phyloP scores from a whole-genome alignment of 306 rosid genomes.

The Pterocarpus santalinus region DNA sequence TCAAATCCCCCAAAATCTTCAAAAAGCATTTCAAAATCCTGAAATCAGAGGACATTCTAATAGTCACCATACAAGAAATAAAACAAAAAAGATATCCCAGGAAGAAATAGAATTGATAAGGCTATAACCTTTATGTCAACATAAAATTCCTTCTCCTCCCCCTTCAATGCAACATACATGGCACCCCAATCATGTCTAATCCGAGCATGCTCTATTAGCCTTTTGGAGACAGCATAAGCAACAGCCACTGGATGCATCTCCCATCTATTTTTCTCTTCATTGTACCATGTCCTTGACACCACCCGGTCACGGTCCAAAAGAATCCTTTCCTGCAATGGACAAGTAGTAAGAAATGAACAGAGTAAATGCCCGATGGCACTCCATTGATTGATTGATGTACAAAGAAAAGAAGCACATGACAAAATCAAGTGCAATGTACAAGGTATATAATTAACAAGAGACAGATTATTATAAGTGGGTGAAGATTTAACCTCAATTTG shows the following conservation, averaged over 20 bases:
- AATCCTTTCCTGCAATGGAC: constrained; percentile 73
- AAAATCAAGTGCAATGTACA: constrained; percentile 23
- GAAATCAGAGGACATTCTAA: constrained; percentile 49
- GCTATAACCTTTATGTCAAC: constrained; percentile 79
- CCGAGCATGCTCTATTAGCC: constrained; percentile 73
- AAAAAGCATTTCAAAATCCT: constrained; percentile 82
- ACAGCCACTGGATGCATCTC: constrained; percentile 93
- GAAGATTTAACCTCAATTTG: constrained; percentile 15
- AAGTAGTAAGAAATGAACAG: constrained; percentile 31
- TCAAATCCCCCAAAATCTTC: constrained; percentile 94
- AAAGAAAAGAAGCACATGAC: constrained; percentile 8
- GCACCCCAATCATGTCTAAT: constrained; percentile 93
- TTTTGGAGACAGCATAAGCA: constrained; percentile 81
- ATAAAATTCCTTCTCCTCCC: constrained; percentile 82
- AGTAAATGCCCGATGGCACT: not conserved
- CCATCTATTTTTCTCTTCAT: constrained; percentile 87
- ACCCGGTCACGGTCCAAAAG: constrained; percentile 90
- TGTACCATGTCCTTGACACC: constrained; percentile 88
- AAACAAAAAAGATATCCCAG: constrained; percentile 25
- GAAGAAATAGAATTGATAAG: constrained; percentile 40
- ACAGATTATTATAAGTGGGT: not conserved
- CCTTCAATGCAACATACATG: constrained; percentile 85
- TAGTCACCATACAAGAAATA: constrained; percentile 43
- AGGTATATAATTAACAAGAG: constrained; percentile 1
- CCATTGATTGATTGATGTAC: not conserved